Conservation (phyloP, 106 monocot species). For the Phalaenopsis equestris region DNA sequence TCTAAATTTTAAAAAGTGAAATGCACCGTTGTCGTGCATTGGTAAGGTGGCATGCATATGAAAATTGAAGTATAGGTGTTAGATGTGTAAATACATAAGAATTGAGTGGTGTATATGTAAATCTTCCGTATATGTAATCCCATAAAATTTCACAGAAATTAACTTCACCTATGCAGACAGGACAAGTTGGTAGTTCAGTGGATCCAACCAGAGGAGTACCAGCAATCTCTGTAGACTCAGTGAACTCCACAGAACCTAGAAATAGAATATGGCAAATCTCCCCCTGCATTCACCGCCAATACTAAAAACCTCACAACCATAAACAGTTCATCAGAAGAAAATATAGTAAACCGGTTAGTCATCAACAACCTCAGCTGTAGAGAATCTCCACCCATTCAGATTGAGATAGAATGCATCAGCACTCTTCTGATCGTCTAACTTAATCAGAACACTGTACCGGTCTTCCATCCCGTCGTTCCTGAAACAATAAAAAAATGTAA, state of each 20-base stretch:
- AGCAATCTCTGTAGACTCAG: slow-evolving; percentile 46
- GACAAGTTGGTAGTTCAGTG: slow-evolving; percentile 78
- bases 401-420: slow-evolving; percentile 76
- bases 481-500: neutral
- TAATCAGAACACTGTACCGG: slow-evolving; percentile 70
- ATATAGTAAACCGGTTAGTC: neutral
- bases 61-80: too few relatives aligned
- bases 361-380: slow-evolving; percentile 46
- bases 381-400: slow-evolving; percentile 74
- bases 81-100: too few relatives aligned
- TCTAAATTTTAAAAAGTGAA: too few relatives aligned
- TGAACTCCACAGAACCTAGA: slow-evolving; percentile 53
- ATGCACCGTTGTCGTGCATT: too few relatives aligned
- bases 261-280: slow-evolving; percentile 88
- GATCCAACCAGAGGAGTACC: slow-evolving; percentile 51
- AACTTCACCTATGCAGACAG: slow-evolving; percentile 76
- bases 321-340: neutral
- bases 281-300: slow-evolving; percentile 32
- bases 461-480: slow-evolving; percentile 89
- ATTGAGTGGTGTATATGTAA: too few relatives aligned
- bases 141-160: neutral
- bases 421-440: slow-evolving; percentile 67
- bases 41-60: too few relatives aligned
- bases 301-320: neutral
- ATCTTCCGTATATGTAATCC: too few relatives aligned